Evolutionary conservation across 192 early-diverging fungal genomes (phyloP).

Genomic region (Backusella sp.): DNA sequence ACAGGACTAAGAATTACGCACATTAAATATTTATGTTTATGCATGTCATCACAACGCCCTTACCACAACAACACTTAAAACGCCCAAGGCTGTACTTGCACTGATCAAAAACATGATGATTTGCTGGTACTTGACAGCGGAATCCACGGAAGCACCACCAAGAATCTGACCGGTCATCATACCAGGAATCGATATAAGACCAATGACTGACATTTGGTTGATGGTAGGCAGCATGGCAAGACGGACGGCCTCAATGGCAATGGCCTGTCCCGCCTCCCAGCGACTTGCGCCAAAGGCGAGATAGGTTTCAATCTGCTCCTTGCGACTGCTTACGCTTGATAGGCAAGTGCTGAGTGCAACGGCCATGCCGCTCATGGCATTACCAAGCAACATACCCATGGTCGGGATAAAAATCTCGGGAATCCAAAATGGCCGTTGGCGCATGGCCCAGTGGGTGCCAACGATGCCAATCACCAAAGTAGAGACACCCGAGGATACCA

Average conservation of each 20-base stretch:
- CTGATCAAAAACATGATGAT: slow-evolving; percentile 89
- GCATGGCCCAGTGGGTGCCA: slow-evolving; percentile 70
- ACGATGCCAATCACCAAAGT: slow-evolving; percentile 55
- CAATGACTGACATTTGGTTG: slow-evolving; percentile 83
- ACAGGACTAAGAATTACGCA: slow-evolving; percentile 9
- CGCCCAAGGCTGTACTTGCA: slow-evolving; percentile 64
- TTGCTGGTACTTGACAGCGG: slow-evolving; percentile 78
- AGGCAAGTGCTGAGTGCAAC: slow-evolving; percentile 64
- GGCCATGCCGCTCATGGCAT: slow-evolving; percentile 71
- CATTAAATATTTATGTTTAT: background rate
- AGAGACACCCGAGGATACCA: slow-evolving; percentile 48
- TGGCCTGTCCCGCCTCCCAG: slow-evolving; percentile 79
- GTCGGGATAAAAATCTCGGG: slow-evolving; percentile 84
- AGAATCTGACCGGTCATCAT: slow-evolving; percentile 90
- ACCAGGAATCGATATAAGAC: slow-evolving; percentile 84
- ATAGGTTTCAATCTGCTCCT: slow-evolving; percentile 38
- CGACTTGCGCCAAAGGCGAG: slow-evolving; percentile 78
- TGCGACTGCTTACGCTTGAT: slow-evolving; percentile 45
- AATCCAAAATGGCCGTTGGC: slow-evolving; percentile 65
- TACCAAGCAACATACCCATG: slow-evolving; percentile 88
- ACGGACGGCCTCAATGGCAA: slow-evolving; percentile 69
- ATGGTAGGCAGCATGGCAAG: slow-evolving; percentile 78
- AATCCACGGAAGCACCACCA: slow-evolving; percentile 75
- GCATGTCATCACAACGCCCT: background rate
- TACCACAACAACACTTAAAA: slow-evolving; percentile 50